Evolutionary conservation across 2,329 filamentous ascomycete genomes (phyloP).

Genomic region (Sporothrix dimorphospora): DNA sequence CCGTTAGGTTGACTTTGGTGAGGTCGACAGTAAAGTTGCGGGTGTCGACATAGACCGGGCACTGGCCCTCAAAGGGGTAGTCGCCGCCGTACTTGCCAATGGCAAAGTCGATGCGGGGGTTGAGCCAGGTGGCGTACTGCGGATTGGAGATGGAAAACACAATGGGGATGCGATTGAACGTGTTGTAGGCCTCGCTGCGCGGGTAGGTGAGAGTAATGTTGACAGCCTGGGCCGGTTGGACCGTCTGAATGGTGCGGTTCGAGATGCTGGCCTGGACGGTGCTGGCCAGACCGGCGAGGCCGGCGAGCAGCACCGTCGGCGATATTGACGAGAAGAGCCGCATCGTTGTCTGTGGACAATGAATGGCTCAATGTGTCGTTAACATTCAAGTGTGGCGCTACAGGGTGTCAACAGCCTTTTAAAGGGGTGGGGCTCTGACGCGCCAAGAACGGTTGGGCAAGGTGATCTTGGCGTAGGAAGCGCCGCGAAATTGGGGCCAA

Average conservation of each 20-base stretch:
- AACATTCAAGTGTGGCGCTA: background rate
- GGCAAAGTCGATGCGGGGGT: background rate
- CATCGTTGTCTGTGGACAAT: background rate
- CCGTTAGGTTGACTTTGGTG: background rate
- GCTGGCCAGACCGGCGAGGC: background rate
- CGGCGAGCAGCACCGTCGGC: background rate
- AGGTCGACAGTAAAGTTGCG: constrained; percentile 16
- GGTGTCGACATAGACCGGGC: background rate
- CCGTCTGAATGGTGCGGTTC: background rate
- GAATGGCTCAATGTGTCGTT: background rate
- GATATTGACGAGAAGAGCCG: background rate
- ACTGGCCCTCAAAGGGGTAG: constrained; percentile 3
- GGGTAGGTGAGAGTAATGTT: background rate
- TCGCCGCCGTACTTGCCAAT: constrained; percentile 11
- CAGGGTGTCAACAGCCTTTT: background rate
- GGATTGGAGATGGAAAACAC: constrained; percentile 4
- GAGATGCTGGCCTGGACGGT: background rate
- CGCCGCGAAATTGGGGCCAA: background rate
- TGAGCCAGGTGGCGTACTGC: constrained; percentile 6
- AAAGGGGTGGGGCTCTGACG: background rate
- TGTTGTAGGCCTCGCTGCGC: constrained; percentile 17
- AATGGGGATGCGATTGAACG: background rate
- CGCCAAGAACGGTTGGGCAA: background rate
- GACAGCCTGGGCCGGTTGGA: background rate
- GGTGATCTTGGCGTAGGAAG: constrained; percentile 12